Percentiles rank a stretch among this genome's conserved stretches.
Evolutionary conservation across 1,284 basidiomycete genomes (phyloP).

Genomic region (Peniophora sp.): DNA sequence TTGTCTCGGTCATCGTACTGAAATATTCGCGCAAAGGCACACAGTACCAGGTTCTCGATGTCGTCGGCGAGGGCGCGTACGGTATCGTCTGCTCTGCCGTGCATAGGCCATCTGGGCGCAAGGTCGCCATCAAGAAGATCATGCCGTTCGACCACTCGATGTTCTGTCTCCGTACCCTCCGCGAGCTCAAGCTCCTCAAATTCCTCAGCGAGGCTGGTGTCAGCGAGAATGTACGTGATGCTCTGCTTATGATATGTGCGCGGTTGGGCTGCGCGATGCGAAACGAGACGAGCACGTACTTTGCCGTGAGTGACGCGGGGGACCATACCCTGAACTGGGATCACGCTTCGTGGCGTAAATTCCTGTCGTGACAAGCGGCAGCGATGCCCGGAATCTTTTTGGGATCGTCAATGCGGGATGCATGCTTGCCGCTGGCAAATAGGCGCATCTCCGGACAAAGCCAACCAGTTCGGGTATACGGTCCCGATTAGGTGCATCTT

Average conservation of each 20-base stretch:
- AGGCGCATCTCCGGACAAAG: background rate
- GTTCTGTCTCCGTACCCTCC: constrained; percentile 81
- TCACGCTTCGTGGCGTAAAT: background rate
- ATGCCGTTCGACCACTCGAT: constrained; percentile 89
- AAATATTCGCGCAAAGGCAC: constrained; percentile 39
- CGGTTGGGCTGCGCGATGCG: too few relatives aligned
- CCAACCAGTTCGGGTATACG: too few relatives aligned
- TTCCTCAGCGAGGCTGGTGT: constrained; percentile 87
- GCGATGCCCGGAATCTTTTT: too few relatives aligned
- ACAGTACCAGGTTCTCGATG: constrained; percentile 84
- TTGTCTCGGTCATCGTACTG: background rate
- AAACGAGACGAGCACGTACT: background rate
- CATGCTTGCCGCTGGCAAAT: background rate
- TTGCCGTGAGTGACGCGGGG: background rate
- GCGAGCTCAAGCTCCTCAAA: constrained; percentile 85
- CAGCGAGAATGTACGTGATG: constrained; percentile 77
- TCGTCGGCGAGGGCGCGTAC: constrained; percentile 84
- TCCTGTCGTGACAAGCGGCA: too few relatives aligned
- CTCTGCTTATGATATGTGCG: background rate
- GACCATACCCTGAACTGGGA: background rate
- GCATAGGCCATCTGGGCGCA: constrained; percentile 71
- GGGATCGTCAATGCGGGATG: too few relatives aligned
- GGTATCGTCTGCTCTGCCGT: constrained; percentile 87
- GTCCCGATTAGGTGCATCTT: too few relatives aligned
- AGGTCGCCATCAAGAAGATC: constrained; percentile 90